Evolutionary conservation across 441 rosid species (phyloP), one percentile per base, ranked within the genome.

Genomic region (Metrosideros polymorpha): DNA sequence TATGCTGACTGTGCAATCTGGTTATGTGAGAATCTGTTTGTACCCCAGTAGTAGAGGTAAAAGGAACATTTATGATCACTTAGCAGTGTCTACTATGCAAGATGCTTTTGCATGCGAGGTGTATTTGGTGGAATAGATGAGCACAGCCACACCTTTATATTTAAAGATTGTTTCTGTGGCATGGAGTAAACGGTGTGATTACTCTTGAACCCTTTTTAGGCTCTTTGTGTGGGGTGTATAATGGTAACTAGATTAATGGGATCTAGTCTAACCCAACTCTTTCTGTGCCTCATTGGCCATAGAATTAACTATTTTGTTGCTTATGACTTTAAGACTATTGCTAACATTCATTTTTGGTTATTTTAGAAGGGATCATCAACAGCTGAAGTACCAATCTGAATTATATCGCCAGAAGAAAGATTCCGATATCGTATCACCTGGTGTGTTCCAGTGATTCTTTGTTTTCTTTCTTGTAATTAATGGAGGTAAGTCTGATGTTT

Each of bases 381-480:
- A 88, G 87, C 93, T 92, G 83, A 95, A 92, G 88, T 88, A 89
- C 91, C 97, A 86, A 84, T 85, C 92, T 45, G 99, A 96, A 84
- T 88, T 87, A 84, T 87, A 87, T 91, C 93, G 95, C 83, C 92
- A 92, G 85, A 96, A 90, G 89, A 95, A 93, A 88, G 99, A 98
- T 42, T 55, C 88, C 25, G 91, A 94, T 91, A 96, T 89, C 87
- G 79, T 90, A 87, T 88, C 93, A 63, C 86, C 93, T 56, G 92
- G 98, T 94, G 93, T 89, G 87, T 66, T 71, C n/a, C n/a, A 39
- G 47, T 71, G 49, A 39, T 39, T 35, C 47, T 66, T 10, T 39
- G n/a, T 39, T 43, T 71, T 71, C 43, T 87, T 86, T 27, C 85
- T 57, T 85, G 29, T 53, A 18, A 35, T 75, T 52, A 55, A 47